Conservation (phyloP, 305 asterid genomes). For the Ajuga reptans region DNA sequence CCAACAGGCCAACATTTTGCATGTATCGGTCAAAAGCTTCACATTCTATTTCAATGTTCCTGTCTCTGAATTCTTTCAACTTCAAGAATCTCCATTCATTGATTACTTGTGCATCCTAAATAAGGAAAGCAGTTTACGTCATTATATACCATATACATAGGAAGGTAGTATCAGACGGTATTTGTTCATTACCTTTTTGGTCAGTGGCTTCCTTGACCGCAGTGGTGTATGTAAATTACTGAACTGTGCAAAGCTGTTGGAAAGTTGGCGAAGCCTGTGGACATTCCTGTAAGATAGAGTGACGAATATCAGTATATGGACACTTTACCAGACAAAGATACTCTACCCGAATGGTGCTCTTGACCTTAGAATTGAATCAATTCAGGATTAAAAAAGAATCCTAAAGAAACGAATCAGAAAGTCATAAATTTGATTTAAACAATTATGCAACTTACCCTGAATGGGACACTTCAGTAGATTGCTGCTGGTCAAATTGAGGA, state of each 20-base stretch:
- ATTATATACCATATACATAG: neutral
- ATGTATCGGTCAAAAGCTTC: constrained; percentile 80
- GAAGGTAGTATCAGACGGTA: neutral
- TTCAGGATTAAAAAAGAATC: neutral
- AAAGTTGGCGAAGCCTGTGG: constrained; percentile 75
- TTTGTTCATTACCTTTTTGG: constrained; percentile 53
- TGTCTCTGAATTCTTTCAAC: constrained; percentile 67
- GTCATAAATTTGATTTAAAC: constrained; percentile 4
- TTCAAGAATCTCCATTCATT: constrained; percentile 88
- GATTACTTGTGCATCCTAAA: constrained; percentile 69
- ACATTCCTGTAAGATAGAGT: constrained; percentile 39
- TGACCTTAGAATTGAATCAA: neutral
- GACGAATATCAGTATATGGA: constrained; percentile 12
- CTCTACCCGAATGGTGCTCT: neutral
- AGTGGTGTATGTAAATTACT: constrained; percentile 59
- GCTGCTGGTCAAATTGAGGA: constrained; percentile 63
- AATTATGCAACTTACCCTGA: constrained; percentile 52
- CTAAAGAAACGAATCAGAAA: constrained; percentile 1
- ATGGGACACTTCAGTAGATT: constrained; percentile 54
- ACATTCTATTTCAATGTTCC: constrained; percentile 56
- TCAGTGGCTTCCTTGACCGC: constrained; percentile 72
- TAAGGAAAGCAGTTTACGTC: constrained; percentile 7
- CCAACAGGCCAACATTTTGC: constrained; percentile 58
- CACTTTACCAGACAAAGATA: neutral
- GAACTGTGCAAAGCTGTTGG: constrained; percentile 78